Evolutionary conservation across 257 asterid genomes (phyloP).

Genomic region (Voacanga thouarsii): DNA sequence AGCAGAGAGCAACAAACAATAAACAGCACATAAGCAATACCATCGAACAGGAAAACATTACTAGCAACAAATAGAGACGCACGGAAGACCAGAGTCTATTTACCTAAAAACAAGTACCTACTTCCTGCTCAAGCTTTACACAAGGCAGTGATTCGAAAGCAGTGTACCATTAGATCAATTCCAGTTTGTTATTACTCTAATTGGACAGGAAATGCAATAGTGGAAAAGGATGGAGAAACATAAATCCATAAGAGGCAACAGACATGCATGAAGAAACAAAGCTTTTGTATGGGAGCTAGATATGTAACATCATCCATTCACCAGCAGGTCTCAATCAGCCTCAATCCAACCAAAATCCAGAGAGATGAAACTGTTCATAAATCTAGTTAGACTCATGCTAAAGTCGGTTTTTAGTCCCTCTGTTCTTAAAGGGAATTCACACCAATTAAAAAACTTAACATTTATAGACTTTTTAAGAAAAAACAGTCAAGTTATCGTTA

Average conservation of each 20-base stretch:
- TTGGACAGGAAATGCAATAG: not conserved
- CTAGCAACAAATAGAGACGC: not conserved
- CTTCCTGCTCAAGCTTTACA: not conserved
- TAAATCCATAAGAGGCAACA: not conserved
- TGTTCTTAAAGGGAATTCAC: too few species aligned
- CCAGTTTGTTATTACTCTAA: not conserved
- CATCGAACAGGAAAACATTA: not conserved
- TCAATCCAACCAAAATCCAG: not conserved
- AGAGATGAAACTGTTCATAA: not conserved
- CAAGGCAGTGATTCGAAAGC: not conserved
- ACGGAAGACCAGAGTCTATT: not conserved
- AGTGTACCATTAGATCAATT: not conserved
- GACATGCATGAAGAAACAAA: not conserved
- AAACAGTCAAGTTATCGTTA: too few species aligned
- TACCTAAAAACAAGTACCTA: not conserved
- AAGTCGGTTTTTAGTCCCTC: too few species aligned
- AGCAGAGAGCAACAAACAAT: slow-evolving; percentile 5
- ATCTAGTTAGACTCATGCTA: not conserved
- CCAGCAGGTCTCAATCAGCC: not conserved
- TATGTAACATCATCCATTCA: not conserved
- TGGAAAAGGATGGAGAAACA: not conserved
- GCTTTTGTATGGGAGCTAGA: not conserved
- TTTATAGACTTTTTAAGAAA: too few species aligned
- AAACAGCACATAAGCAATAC: not conserved
- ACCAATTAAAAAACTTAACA: too few species aligned